A percentile compares a stretch with the other conserved stretches of the same genome.
These are phyloP conservation scores for Candida odintsovae DNA, from an alignment of 805 yeast genomes.

Conservation along the genomic window DNA sequence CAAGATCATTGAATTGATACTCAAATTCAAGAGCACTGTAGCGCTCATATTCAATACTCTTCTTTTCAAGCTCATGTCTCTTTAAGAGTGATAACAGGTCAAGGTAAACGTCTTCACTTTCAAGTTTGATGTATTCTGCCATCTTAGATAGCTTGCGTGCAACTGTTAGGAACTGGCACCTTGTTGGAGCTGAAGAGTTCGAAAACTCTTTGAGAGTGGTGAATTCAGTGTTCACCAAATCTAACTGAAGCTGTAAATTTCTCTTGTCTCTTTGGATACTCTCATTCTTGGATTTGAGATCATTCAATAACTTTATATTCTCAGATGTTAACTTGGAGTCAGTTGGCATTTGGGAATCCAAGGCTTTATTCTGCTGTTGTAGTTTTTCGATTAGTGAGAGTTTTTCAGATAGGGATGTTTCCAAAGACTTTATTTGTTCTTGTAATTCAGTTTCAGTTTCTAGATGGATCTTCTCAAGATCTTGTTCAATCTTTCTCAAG, in stretches of 20 bases:
- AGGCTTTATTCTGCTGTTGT: slow-evolving; percentile 12
- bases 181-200: neutral
- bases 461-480: slow-evolving; percentile 38
- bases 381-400: slow-evolving; percentile 6
- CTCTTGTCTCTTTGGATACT: neutral
- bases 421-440: slow-evolving; percentile 28
- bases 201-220: neutral
- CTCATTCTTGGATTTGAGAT: neutral
- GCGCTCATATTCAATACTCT: neutral
- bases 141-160: neutral
- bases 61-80: neutral
- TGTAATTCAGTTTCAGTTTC: slow-evolving; percentile 40
- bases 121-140: neutral
- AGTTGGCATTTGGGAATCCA: slow-evolving; percentile 6
- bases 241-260: neutral
- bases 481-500: slow-evolving; percentile 42
- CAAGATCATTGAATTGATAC: neutral
- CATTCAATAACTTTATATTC: neutral
- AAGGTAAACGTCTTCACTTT: neutral
- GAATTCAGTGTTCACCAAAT: neutral
- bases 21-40: neutral
- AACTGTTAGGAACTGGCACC: neutral
- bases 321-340: neutral
- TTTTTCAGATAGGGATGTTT: slow-evolving; percentile 16
- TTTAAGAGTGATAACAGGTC: neutral